phyloP scores from a whole-genome alignment of 2,329 filamentous ascomycete species.

The Beauveria bassiana region DNA sequence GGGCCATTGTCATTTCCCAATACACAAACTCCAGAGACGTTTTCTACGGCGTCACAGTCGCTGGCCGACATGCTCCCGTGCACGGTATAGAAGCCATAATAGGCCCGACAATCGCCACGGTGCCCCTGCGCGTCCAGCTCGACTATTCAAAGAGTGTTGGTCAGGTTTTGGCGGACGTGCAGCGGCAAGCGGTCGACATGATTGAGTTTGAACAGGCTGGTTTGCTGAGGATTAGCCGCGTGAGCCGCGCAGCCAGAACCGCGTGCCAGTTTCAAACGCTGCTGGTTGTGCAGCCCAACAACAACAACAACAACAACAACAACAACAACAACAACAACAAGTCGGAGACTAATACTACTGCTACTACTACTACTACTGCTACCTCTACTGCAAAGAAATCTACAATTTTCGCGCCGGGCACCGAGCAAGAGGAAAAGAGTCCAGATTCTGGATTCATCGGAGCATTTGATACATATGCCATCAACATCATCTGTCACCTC shows the following conservation, averaged over 20 bases:
- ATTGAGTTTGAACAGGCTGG: constrained; percentile 24
- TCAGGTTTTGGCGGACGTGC: constrained; percentile 34
- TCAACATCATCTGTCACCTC: constrained; percentile 13
- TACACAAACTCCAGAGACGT: constrained; percentile 41
- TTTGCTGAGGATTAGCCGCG: constrained; percentile 22
- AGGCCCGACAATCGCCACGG: constrained; percentile 47
- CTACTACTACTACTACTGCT: not conserved
- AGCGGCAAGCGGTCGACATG: constrained; percentile 18
- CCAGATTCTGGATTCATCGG: constrained; percentile 5
- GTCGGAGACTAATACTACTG: not conserved
- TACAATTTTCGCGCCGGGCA: not conserved
- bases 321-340: not conserved
- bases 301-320: no score
- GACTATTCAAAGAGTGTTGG: constrained; percentile 29
- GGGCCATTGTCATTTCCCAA: constrained; percentile 41
- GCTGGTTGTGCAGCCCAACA: constrained; percentile 21
- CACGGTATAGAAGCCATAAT: constrained; percentile 39
- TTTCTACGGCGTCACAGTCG: constrained; percentile 47
- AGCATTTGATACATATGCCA: constrained; percentile 14
- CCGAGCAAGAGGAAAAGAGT: not conserved
- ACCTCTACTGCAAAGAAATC: not conserved
- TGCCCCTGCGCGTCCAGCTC: constrained; percentile 40
- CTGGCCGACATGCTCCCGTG: constrained; percentile 38
- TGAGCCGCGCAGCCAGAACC: constrained; percentile 5
- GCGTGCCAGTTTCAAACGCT: constrained; percentile 22